Conservation (phyloP, 1,139 yeast genomes). For the Suhomyces coccinellae region DNA sequence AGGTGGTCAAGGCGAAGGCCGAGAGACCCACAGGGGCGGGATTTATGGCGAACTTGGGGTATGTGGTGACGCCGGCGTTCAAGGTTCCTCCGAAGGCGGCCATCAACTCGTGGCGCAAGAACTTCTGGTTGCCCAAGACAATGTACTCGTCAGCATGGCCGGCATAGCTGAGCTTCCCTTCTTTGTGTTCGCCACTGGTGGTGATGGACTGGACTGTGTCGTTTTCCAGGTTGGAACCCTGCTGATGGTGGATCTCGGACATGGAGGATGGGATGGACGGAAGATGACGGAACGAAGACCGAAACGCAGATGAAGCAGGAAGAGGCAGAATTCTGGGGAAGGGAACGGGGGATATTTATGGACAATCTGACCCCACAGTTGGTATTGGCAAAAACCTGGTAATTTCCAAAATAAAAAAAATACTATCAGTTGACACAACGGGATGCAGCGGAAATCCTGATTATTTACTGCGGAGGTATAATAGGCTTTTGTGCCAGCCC, state of each 20-base stretch:
- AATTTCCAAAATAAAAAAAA: neutral
- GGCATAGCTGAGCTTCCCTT: constrained; percentile 1
- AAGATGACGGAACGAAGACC: neutral
- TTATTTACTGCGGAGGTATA: neutral
- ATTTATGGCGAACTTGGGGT: constrained; percentile 41
- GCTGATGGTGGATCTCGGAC: neutral
- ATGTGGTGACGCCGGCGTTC: constrained; percentile 40
- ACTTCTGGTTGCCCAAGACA: constrained; percentile 71
- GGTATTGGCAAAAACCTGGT: neutral
- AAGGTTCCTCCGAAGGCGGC: constrained; percentile 45
- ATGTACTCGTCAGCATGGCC: constrained; percentile 54
- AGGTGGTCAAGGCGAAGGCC: constrained; percentile 53
- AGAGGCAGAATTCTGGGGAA: neutral
- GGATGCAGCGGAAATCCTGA: neutral
- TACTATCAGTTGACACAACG: neutral
- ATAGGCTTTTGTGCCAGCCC: no score
- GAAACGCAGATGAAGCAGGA: neutral
- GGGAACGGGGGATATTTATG: neutral
- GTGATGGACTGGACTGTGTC: constrained; percentile 6
- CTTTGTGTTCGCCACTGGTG: neutral
- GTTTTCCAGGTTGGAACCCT: constrained; percentile 1
- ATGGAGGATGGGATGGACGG: no score
- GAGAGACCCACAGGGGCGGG: constrained; percentile 64
- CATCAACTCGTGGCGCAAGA: constrained; percentile 44
- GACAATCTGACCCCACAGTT: neutral